Evolutionary conservation across 352 stramenopile species (phyloP), one percentile per base, ranked within the genome.

Genomic region (Halophytophthora polymorphica): DNA sequence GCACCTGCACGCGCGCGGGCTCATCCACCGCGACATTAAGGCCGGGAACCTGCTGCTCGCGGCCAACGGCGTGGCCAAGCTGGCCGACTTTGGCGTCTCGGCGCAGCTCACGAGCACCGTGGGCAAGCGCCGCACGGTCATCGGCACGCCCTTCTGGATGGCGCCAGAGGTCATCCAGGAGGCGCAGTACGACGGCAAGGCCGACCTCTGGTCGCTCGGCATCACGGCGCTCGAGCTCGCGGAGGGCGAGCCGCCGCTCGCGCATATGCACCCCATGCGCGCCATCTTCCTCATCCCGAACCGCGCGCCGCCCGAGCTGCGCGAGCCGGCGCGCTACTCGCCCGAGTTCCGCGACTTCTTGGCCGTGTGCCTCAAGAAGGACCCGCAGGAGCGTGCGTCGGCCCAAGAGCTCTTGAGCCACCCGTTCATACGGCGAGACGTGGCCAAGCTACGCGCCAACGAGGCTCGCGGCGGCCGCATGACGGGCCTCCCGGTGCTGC

Each of bases 71-170:
- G 50, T 74, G 23, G 69, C 86, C 46, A 96, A 94, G 57, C 73
- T 97, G 28, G 83, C 87, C 0, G 88, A 97, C 63, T 97, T 97
- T 70, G 88, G 88, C 49, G 88, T 95, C 33, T 91, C 83, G n/a
- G 88, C 83, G 21, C 83, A 94, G 61, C 73, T 96, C 51, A 97
- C 83, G 8, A 82, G 80, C 55, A 95, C 82, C n/a, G 85, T 96
- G 54, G 89, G 81, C 45, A 96, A 96, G 61, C 84, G 87, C n/a
- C 82, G 90, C 38, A 96, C 87, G 8, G 86, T 96, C 25, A 88
- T 95, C 35, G 88, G 88, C 21, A 96, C 88, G 15, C 88, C 88
- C 6, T 97, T 94, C 62, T 96, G 87, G 86, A 96, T 97, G 88
- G 87, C 88, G 18, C 87, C 87, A 5, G 87, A 97, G 53, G 88